Base-by-base conservation (phyloP, 805 yeast genomes). In the Kuraishia capsulata region DNA sequence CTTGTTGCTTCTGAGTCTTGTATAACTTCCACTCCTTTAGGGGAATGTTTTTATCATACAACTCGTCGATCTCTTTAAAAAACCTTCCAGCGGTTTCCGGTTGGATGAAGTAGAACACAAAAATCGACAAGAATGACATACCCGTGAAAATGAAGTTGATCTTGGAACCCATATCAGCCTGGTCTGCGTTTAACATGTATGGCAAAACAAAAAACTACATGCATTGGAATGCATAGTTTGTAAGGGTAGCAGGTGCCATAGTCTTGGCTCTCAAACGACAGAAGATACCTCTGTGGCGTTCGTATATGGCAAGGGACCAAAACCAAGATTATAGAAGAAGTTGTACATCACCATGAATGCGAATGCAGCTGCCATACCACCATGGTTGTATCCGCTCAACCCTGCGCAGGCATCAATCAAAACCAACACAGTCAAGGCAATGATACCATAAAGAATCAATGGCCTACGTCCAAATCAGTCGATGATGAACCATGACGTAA, bases 61-160 rank as follows among this genome's bases (percentile, higher is more conserved):
- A 56, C 38, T 61, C 58, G 54, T 76, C 82, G 50, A 78, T 58
- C 50, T 78, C 83, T 36, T 76, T 78, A 50, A 62, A 75, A 0
- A 81, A 73, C 52, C 78, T 64, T 35, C 67, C 69, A 44, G 64
- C 63, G 20, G 81, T 71, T 52, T 78, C 85, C 6, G 85, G 84
- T 37, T 76, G 59, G 38, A 71, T 67, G 53, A 71, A 67, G 54
- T 58, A 67, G 26, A 63, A 55, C 73, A 75, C 72, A 29, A 58
- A 43, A 5, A 65, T 17, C 14, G 59, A 47, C 10, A 56, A 2
- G 3, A 58, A 31, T n/a, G 57, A 50, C 10, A 51, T 48, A 0
- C 63, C 76, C 34, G 65, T 67, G 63, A 71, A 62, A 40, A 71
- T 57, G 46, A 66, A 68, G 3, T 66, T 75, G 26, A 72, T 65